Conservation (phyloP, 805 yeast species). For the Pichia nakasei region DNA sequence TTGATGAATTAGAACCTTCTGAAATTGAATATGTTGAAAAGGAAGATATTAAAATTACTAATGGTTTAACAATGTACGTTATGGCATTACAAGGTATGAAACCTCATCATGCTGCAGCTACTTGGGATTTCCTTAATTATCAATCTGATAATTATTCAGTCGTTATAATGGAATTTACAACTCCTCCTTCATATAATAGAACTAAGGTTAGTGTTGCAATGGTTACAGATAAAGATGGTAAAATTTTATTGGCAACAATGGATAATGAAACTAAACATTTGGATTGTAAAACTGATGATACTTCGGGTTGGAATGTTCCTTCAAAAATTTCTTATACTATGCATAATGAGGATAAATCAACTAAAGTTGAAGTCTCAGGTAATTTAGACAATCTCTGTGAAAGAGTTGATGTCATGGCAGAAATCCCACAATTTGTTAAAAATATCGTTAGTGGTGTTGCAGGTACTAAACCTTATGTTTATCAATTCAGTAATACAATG, state of each 20-base stretch:
- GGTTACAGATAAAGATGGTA: slow-evolving; percentile 52
- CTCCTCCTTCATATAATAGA: slow-evolving; percentile 82
- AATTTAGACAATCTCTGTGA: slow-evolving; percentile 57
- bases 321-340: slow-evolving; percentile 50
- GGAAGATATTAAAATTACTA: slow-evolving; percentile 19
- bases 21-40: slow-evolving; percentile 7
- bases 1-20: slow-evolving; percentile 9
- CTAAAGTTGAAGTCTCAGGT: slow-evolving; percentile 50
- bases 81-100: slow-evolving; percentile 99
- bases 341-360: slow-evolving; percentile 29
- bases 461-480: slow-evolving; percentile 94
- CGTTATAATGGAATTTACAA: slow-evolving; percentile 89
- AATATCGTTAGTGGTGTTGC: slow-evolving; percentile 89
- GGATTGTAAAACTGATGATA: slow-evolving; percentile 52
- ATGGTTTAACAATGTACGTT: slow-evolving; percentile 68
- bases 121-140: slow-evolving; percentile 91
- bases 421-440: slow-evolving; percentile 89
- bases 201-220: slow-evolving; percentile 77
- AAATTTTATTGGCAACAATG: slow-evolving; percentile 51
- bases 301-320: slow-evolving; percentile 91
- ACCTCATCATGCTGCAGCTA: slow-evolving; percentile 96
- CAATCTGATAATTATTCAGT: slow-evolving; percentile 69
- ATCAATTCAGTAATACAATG: slow-evolving; percentile 73
- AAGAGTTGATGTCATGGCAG: slow-evolving; percentile 96
- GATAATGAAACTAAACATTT: slow-evolving; percentile 58